These are phyloP conservation scores for Polyplosphaeria fusca DNA, from an alignment of 495 filamentous ascomycete species.

Conservation along the genomic window DNA sequence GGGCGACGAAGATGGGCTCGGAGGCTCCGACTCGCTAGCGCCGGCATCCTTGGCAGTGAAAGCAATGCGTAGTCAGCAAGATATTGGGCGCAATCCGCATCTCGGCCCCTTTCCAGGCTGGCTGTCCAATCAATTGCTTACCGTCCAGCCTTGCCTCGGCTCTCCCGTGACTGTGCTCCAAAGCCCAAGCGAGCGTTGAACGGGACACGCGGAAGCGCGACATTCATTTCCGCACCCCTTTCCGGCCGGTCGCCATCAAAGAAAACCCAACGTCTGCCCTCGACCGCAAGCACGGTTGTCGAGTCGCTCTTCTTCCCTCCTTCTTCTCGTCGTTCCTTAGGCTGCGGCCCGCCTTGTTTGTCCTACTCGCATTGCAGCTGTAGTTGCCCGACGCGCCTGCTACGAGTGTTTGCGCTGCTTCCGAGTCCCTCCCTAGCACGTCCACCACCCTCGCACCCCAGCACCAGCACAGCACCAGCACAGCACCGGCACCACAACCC, in stretches of 20 bases:
- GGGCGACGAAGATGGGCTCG: background rate
- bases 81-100: background rate
- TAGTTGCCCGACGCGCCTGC: too few relatives aligned
- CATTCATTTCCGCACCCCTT: constrained; percentile 29
- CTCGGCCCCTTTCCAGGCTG: background rate
- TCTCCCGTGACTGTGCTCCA: background rate
- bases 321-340: constrained; percentile 30
- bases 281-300: background rate
- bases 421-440: too few relatives aligned
- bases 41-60: background rate
- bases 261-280: background rate
- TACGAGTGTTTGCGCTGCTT: too few relatives aligned
- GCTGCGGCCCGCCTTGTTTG: constrained; percentile 1
- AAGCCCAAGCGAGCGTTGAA: background rate
- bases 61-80: background rate
- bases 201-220: constrained; percentile 15
- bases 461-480: too few relatives aligned
- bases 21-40: background rate
- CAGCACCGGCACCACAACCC: too few relatives aligned
- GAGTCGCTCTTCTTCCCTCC: constrained; percentile 4
- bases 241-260: background rate
- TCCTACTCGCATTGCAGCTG: constrained; percentile 5
- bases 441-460: too few relatives aligned
- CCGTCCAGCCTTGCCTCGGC: background rate
- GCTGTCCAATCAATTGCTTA: background rate